Base-by-base conservation (phyloP, 371 early-diverging fungal genomes). In the Mucor plumbeus region DNA sequence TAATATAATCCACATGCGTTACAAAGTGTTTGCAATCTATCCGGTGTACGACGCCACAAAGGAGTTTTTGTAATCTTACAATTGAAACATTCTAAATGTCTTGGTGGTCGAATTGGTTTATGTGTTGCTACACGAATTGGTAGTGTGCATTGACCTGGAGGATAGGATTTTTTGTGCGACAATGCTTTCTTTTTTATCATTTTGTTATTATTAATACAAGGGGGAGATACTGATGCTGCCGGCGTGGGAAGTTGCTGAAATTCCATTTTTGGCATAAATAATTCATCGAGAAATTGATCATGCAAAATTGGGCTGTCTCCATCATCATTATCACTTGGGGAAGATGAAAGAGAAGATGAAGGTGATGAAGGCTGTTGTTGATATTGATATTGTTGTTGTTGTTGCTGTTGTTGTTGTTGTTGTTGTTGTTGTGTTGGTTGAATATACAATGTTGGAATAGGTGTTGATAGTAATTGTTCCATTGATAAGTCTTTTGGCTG, bases 1-100 rank as follows among this genome's bases (percentile, higher is more conserved):
- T 83, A 90, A 74, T 91, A 93, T 19, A 91, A 76, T 21, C 91
- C 92, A 70, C 94, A 94, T 3, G 94, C 93, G 75, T 94, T 94
- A 74, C 93, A 94, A 11, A 94, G 80, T 15, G 87, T 85, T 69
- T 92, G 91, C 43, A 79, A 75, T 35, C 89, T 82, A 65, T 92
- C 92, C 26, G 89, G 86, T 43, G 93, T 91, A 31, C 92, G 81
- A 36, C 93, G 83, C 94, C 94, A 92, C 6, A 94, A 79, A 40
- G 94, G 94, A 0, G 93, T 92, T 70, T 85, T 83, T 54, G 87
- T 91, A 5, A 91, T 90, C 19, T 85, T 83, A 70, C 93, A 94
- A 73, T 94, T 94, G 81, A 73, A 89, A 75, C 94, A 94, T 57
- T 86, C 84, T 7, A 92, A 71, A 68, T 91, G 87, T 10, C 61